Percentiles rank a stretch among this genome's conserved stretches.
phyloP scores from a whole-genome alignment of 2,329 filamentous ascomycete species.

The Penicillium sp. region DNA sequence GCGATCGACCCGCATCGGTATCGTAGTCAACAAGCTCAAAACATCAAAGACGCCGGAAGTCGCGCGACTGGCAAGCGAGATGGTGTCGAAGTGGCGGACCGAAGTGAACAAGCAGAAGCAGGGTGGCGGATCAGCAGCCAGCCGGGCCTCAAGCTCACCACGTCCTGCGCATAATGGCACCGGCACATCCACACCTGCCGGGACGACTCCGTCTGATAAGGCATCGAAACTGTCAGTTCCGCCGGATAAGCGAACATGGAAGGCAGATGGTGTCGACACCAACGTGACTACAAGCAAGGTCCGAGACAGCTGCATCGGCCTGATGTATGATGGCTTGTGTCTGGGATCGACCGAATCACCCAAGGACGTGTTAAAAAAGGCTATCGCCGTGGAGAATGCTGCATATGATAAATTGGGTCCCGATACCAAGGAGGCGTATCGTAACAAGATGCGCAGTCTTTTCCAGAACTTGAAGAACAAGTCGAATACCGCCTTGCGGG shows the following conservation, averaged over 20 bases:
- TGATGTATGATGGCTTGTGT: conserved; percentile 92
- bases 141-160: conserved; percentile 45
- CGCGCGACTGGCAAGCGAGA: conserved; percentile 73
- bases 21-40: conserved; percentile 85
- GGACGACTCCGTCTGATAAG: conserved; percentile 51
- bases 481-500: conserved; percentile 77
- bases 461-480: conserved; percentile 96
- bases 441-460: conserved; percentile 85
- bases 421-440: conserved; percentile 74
- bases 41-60: conserved; percentile 75
- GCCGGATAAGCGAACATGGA: conserved; percentile 79
- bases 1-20: conserved; percentile 87
- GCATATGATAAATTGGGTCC: conserved; percentile 72
- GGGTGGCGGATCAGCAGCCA: conserved; percentile 42
- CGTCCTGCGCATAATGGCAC: conserved; percentile 57
- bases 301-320: conserved; percentile 83
- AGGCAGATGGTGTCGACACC: conserved; percentile 77
- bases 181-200: conserved; percentile 53
- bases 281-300: conserved; percentile 73
- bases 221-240: conserved; percentile 60
- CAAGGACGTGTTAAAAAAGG: conserved; percentile 67
- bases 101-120: conserved; percentile 56
- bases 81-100: conserved; percentile 71
- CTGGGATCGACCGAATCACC: conserved; percentile 65
- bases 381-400: conserved; percentile 76